Conservation (phyloP, 1,284 basidiomycete species). For the Cryptococcus depauperatus region DNA sequence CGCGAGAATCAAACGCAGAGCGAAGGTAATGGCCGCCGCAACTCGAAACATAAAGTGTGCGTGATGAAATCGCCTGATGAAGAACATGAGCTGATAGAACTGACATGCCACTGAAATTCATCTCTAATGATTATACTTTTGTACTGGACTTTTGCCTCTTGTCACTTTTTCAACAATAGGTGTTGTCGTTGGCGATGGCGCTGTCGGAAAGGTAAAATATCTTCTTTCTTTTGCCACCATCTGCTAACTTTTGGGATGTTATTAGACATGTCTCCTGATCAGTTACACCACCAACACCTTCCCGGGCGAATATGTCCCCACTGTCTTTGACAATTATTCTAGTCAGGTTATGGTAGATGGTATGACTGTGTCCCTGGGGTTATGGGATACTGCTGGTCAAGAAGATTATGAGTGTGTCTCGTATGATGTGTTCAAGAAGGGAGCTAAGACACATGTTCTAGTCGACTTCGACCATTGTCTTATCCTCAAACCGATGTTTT, state of each 20-base stretch:
- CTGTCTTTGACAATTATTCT: slow-evolving; percentile 52
- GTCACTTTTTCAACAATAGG: no score
- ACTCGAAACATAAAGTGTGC: slow-evolving; percentile 32
- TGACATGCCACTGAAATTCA: no score
- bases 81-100: no score
- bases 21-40: no score
- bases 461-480: slow-evolving; percentile 91
- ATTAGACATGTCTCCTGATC: slow-evolving; percentile 93
- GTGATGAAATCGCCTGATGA: slow-evolving; percentile 1
- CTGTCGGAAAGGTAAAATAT: slow-evolving; percentile 83
- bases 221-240: neutral
- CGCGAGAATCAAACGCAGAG: no score
- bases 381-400: slow-evolving; percentile 99
- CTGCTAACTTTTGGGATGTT: neutral
- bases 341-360: slow-evolving; percentile 91
- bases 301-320: slow-evolving; percentile 94
- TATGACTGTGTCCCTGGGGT: slow-evolving; percentile 92
- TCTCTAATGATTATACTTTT: no score
- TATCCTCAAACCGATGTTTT: slow-evolving; percentile 99
- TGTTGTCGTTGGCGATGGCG: slow-evolving; percentile 98
- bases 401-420: slow-evolving; percentile 60
- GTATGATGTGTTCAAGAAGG: no score
- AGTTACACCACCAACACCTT: slow-evolving; percentile 87
- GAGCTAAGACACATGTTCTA: slow-evolving; percentile 47
- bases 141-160: no score